These are phyloP conservation scores for Colletotrichum echinochloae DNA, from an alignment of 2,329 filamentous ascomycete genomes.

Conservation along the genomic window DNA sequence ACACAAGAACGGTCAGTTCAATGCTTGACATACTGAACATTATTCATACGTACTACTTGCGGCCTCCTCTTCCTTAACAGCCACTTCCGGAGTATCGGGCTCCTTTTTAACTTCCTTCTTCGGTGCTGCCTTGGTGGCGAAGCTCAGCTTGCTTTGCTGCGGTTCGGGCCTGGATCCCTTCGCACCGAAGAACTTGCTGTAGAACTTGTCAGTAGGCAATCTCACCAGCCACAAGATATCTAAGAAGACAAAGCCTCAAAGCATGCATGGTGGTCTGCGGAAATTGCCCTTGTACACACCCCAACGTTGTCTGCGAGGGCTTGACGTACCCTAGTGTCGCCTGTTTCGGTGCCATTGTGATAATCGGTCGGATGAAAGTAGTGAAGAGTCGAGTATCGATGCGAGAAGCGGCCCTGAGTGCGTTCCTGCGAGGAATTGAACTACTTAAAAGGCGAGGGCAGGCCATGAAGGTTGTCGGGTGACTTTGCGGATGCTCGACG, in stretches of 20 bases:
- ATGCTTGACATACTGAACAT: not conserved
- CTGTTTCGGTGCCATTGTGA: conserved; percentile 72
- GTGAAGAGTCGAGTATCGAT: conserved; percentile 7
- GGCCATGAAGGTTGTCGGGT: conserved; percentile 37
- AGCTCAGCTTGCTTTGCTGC: conserved; percentile 84
- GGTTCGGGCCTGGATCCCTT: conserved; percentile 68
- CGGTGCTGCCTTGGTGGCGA: conserved; percentile 68
- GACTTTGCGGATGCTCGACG: conserved; percentile 48
- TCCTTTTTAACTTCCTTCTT: conserved; percentile 51
- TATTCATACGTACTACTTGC: conserved; percentile 36
- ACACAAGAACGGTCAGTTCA: not conserved
- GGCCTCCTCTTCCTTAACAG: conserved; percentile 54
- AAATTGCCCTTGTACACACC: conserved; percentile 63
- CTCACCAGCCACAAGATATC: not conserved
- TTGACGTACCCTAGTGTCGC: conserved; percentile 90
- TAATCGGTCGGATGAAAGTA: not conserved
- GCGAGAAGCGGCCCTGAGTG: conserved; percentile 12
- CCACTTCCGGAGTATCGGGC: conserved; percentile 46
- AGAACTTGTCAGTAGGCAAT: conserved; percentile 17
- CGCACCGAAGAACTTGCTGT: conserved; percentile 87
- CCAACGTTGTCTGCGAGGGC: conserved; percentile 77
- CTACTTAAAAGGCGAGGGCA: conserved; percentile 20
- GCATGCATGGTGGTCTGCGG: conserved; percentile 1
- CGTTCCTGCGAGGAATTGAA: conserved; percentile 27
- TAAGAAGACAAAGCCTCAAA: not conserved